Evolutionary conservation across 73 alveolate genomes (phyloP), one percentile per base, ranked within the genome.

Genomic region (Paramecium octaurelia): DNA sequence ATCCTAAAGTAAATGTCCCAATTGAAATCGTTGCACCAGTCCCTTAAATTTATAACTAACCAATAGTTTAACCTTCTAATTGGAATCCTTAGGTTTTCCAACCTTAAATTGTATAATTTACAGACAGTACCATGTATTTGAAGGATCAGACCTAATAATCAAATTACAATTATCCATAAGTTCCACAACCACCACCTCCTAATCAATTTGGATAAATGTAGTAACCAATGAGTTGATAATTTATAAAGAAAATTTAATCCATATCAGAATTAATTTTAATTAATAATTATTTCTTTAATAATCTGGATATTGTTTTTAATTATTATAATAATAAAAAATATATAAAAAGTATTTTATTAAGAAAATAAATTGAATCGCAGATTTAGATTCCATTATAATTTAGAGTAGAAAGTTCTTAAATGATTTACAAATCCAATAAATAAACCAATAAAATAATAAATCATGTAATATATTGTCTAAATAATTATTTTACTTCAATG

Each of bases 51-150:
- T 89, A 89, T 46, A 83, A 83, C 6, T 40, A 44, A 29, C 46
- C 58, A 5, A 36, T 40, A 27, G 31, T 36, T 4, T 23, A 40
- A 12, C 94, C 94, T 16, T 42, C 92, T 2, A 71, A 89, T 89
- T 89, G 94, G 94, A 89, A 71, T 70, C 94, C 94, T 14, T 71
- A 89, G 73, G 92, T 89, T 8, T 89, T 89, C 76, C 36, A 80
- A 48, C 91, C 91, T 18, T 80, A 80, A 80, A 31, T 80, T 34
- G 91, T 80, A 42, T 44, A 20, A 80, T 80, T 80, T 20, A 80
- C 70, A 6, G 70, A 80, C 14, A 44, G 57, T 11, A 43, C 46
- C n/a, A 1, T 80, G 23, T 80, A 80, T 46, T 1, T 24, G 23
- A 80, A 80, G 24, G 43, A 42, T 44, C 16, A 16, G 10, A 46